phyloP scores from a whole-genome alignment of 805 yeast species.

The Saturnispora besseyi region DNA sequence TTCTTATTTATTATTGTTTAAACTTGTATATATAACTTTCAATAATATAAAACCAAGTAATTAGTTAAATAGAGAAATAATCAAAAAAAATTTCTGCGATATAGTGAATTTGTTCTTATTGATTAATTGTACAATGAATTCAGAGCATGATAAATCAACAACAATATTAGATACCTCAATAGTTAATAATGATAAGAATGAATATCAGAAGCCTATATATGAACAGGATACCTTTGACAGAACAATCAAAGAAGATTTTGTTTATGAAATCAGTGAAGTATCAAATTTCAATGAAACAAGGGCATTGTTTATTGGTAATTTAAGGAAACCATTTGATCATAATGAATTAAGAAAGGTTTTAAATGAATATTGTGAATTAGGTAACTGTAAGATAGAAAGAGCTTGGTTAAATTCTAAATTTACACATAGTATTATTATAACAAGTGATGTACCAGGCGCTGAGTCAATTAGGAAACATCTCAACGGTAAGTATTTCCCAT shows the following conservation, averaged over 20 bases:
- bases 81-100: background rate
- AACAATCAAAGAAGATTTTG: conserved; percentile 23
- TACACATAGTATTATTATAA: conserved; percentile 36
- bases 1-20: background rate
- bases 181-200: background rate
- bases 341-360: conserved; percentile 31
- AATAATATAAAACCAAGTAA: too few relatives aligned
- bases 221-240: conserved; percentile 17
- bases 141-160: background rate
- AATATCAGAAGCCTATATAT: background rate
- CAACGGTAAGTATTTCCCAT: conserved; percentile 31
- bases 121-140: background rate
- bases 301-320: conserved; percentile 37
- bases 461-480: conserved; percentile 27
- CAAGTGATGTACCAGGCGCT: conserved; percentile 34
- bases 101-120: background rate
- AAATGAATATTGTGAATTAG: conserved; percentile 24
- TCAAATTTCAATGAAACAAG: conserved; percentile 33
- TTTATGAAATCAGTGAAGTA: conserved; percentile 27
- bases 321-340: conserved; percentile 32
- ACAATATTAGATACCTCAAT: background rate
- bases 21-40: conserved; percentile 3
- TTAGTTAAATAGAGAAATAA: background rate
- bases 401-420: conserved; percentile 37
- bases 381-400: conserved; percentile 29